Evolutionary conservation across 108 stramenopile genomes (phyloP), one percentile per base, ranked within the genome.

Genomic region (Conticribra guillardii): DNA sequence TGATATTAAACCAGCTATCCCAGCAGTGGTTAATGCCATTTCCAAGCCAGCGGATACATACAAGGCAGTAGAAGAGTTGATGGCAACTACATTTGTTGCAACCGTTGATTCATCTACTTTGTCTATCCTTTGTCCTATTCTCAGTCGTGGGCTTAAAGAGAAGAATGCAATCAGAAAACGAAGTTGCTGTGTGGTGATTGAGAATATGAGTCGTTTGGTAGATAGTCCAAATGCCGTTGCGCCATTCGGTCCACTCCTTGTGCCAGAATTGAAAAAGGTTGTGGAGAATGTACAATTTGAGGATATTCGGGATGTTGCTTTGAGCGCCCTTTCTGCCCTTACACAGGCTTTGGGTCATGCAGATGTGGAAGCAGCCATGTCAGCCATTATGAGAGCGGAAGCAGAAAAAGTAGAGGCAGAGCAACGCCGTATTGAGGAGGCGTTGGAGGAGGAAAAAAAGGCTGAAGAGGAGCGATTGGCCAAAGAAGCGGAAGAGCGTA

Each of bases 131-230:
- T 97, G 97, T 75, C 98, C 98, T 26, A 86, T 99, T 19, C 82
- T 99, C 24, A 85, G 90, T 34, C 87, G 97, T 30, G 96, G 96
- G 22, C 74, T 99, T 49, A 91, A 96, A 46, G 89, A 92, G 34
- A 96, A 96, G 73, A 90, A 92, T 54, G 96, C 97, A 5, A 81
- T 92, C 31, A 85, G 91, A 58, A 96, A 97, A 81, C 92, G 98
- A 27, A 79, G 95, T 68, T 95, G 92, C 29, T 92, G 95, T 57
- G 86, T 98, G 65, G 97, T 99, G 62, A 97, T 99, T 71, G 91
- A 94, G 45, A 99, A 98, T 80, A 98, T 99, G 97, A 87, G 89
- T 58, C 90, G 89, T 73, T 82, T 99, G 30, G 97, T 99, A 51
- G 94, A 95, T 54, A 81, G 92, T 27, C 97, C 98, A 9, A 83